Conservation (phyloP, 768 basidiomycete genomes). For the Rubroboletus satanas region DNA sequence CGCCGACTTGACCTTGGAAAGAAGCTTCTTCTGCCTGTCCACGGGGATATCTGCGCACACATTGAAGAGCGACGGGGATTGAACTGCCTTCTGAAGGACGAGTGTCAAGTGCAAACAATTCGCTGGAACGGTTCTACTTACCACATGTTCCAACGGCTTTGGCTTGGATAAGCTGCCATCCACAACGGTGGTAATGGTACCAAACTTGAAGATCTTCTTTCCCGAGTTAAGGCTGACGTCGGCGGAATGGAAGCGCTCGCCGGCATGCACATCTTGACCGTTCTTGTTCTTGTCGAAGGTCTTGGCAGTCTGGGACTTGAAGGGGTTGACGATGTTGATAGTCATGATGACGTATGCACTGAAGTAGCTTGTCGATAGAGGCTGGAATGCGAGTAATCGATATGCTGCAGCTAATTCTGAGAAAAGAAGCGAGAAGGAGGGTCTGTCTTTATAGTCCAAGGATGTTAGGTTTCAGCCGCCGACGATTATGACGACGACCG, state of each 20-base stretch:
- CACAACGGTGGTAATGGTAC: neutral
- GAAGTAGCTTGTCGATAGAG: slow-evolving; percentile 1
- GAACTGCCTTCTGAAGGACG: neutral
- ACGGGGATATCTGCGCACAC: neutral
- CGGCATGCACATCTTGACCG: neutral
- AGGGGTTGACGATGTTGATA: slow-evolving; percentile 7
- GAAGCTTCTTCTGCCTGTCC: slow-evolving; percentile 6
- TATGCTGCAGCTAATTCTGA: neutral
- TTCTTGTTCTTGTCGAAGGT: slow-evolving; percentile 3
- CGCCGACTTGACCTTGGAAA: slow-evolving; percentile 10
- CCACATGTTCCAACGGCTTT: slow-evolving; percentile 1
- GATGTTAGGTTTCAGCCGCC: slow-evolving; percentile 5
- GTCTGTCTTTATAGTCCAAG: slow-evolving; percentile 9
- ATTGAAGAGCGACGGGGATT: neutral
- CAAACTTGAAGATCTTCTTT: slow-evolving; percentile 11
- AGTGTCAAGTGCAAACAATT: neutral
- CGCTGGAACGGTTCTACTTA: neutral
- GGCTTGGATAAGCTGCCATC: neutral
- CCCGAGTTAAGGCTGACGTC: neutral
- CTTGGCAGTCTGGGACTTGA: slow-evolving; percentile 11
- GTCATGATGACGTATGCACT: slow-evolving; percentile 10
- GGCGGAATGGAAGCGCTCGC: neutral
- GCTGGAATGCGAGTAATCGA: neutral
- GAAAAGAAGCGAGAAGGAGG: neutral
- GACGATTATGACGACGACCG: slow-evolving; percentile 3